Evolutionary conservation across 78 protist genomes (phyloP), one percentile per base, ranked within the genome.

Genomic region (Planoprotostelium fungivorum): DNA sequence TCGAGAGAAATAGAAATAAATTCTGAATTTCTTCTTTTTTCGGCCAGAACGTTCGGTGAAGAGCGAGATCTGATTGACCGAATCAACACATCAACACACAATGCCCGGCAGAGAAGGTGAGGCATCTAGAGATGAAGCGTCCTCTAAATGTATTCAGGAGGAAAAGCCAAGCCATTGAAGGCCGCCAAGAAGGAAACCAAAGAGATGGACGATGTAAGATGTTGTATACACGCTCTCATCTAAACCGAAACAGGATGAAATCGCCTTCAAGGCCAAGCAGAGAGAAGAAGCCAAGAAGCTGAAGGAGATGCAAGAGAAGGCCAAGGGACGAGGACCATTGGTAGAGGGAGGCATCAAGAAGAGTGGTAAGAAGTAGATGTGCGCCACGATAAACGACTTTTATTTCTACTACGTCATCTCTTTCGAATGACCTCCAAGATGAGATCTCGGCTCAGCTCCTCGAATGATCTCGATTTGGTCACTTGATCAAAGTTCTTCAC

Each of bases 131-230:
- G n/a, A n/a, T n/a, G n/a, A n/a, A n/a, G n/a, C n/a, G n/a, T n/a
- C n/a, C n/a, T n/a, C n/a, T n/a, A n/a, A n/a, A n/a, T n/a, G n/a
- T 73, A 73, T 73, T 29, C 36, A 90, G 89, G 89, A 63, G 94
- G 94, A 87, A 92, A 92, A 86, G 88, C 84, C 86, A 92, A 92
- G 36, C 94, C 94, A 51, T 86, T 92, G 63, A 92, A 92, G 87
- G 90, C 89, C 10, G 91, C 94, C 87, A 92, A 92, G 91, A 92
- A 92, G 88, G 94, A 92, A 0, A 89, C 37, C 9, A 92, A 92
- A 38, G 94, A 92, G 63, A 89, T 63, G n/a, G 94, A 92, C 34
- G 94, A 92, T 25, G 93, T 91, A 87, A 91, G 63, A 86, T 51
- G 1, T 35, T 31, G 1, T 1, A 0, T 0, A 0, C 85, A 51